Evolutionary conservation across 495 filamentous ascomycete species (phyloP).

Genomic region (Aspergillus affinis): DNA sequence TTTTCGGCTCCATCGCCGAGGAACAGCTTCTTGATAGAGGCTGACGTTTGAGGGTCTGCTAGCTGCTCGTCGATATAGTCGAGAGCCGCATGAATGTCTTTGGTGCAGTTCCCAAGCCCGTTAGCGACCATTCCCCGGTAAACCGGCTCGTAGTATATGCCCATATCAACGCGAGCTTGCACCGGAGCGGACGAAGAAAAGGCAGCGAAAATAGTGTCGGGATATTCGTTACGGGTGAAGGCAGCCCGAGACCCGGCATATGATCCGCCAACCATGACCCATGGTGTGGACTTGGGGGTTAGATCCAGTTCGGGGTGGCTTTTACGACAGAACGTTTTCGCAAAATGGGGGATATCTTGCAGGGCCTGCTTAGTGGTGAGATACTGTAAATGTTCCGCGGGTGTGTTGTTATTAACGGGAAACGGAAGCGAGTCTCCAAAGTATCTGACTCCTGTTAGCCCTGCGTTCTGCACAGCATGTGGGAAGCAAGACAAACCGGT

Average conservation of each 20-base stretch:
- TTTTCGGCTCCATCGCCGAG: slow-evolving; percentile 48
- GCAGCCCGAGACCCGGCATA: slow-evolving; percentile 58
- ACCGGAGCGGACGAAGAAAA: slow-evolving; percentile 58
- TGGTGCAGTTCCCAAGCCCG: slow-evolving; percentile 53
- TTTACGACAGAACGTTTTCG: slow-evolving; percentile 43
- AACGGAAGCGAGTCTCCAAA: slow-evolving; percentile 54
- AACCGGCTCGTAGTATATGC: slow-evolving; percentile 55
- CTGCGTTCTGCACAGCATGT: neutral
- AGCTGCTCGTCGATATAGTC: slow-evolving; percentile 52
- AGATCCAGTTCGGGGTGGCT: slow-evolving; percentile 37
- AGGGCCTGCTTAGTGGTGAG: slow-evolving; percentile 53
- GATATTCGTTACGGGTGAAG: slow-evolving; percentile 54
- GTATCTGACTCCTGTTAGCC: slow-evolving; percentile 33
- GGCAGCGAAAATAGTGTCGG: slow-evolving; percentile 55
- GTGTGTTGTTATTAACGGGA: slow-evolving; percentile 42
- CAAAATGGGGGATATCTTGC: slow-evolving; percentile 53
- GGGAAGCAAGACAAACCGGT: slow-evolving; percentile 38
- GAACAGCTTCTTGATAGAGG: slow-evolving; percentile 49
- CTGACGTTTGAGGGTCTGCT: slow-evolving; percentile 30
- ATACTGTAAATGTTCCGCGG: slow-evolving; percentile 48
- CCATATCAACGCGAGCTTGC: slow-evolving; percentile 56
- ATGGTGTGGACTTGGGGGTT: slow-evolving; percentile 49
- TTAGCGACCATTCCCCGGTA: slow-evolving; percentile 52
- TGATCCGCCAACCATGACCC: slow-evolving; percentile 60
- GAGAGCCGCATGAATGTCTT: slow-evolving; percentile 51